Conservation (phyloP, 2,329 filamentous ascomycete species). For the Fusarium odoratissimum region DNA sequence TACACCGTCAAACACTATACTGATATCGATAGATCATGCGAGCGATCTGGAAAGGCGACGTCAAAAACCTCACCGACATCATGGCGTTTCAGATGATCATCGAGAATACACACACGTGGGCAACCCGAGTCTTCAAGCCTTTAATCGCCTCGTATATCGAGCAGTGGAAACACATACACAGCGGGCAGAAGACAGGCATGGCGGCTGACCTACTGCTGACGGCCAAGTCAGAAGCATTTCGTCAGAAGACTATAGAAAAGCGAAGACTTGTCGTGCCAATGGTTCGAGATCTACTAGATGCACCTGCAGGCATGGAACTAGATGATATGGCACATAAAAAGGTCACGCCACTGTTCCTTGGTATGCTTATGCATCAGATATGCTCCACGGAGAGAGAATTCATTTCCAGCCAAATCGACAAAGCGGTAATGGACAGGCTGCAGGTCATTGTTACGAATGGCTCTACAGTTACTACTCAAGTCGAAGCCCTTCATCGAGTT, state of each 20-base stretch:
- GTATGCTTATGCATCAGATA: slow-evolving; percentile 20
- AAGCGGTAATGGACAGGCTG: slow-evolving; percentile 1
- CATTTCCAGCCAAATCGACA: neutral
- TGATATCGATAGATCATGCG: slow-evolving; percentile 22
- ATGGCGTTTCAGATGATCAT: slow-evolving; percentile 29
- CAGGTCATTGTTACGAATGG: neutral
- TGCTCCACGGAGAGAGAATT: neutral
- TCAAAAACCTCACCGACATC: slow-evolving; percentile 14
- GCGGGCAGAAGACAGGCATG: rapidly evolving
- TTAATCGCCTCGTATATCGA: slow-evolving; percentile 32
- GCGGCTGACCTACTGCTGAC: rapidly evolving
- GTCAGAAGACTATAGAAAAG: neutral
- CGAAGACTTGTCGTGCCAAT: neutral
- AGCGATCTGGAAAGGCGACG: slow-evolving; percentile 34
- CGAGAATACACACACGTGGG: slow-evolving; percentile 42
- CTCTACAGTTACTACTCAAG: neutral
- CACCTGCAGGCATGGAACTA: neutral
- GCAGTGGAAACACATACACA: slow-evolving; percentile 21
- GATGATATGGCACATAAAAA: neutral
- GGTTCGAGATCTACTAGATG: slow-evolving; percentile 3
- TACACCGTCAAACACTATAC: neutral
- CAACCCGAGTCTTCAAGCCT: slow-evolving; percentile 32
- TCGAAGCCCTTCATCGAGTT: neutral
- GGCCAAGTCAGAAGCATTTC: neutral
- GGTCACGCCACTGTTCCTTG: slow-evolving; percentile 17